These are phyloP conservation scores for Noccaea caerulescens DNA, from an alignment of 345 rosid species.

Conservation along the genomic window DNA sequence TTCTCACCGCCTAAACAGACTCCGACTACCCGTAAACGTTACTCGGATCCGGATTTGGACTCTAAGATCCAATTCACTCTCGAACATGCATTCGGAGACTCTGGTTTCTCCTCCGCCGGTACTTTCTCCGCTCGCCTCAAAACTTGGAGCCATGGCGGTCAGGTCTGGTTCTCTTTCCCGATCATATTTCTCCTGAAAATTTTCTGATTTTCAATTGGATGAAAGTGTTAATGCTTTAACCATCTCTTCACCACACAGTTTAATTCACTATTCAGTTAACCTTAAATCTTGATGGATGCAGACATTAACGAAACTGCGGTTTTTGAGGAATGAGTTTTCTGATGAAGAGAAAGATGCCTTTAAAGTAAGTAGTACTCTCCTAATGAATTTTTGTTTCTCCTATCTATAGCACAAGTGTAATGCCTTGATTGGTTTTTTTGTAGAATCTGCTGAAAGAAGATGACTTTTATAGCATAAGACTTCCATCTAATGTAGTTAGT, in stretches of 20 bases:
- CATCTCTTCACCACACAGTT: not conserved
- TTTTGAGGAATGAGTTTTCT: constrained; percentile 69
- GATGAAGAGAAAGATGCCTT: constrained; percentile 73
- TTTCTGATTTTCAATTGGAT: not conserved
- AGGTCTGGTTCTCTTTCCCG: constrained; percentile 46
- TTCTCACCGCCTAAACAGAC: constrained; percentile 26
- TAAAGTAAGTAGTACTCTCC: constrained; percentile 50
- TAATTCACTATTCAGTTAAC: not conserved
- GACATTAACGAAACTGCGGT: constrained; percentile 91
- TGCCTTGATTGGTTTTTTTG: constrained; percentile 37
- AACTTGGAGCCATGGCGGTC: constrained; percentile 80
- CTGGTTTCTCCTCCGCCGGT: constrained; percentile 80
- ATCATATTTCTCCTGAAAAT: not conserved
- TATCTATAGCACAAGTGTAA: not conserved
- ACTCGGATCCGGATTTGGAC: constrained; percentile 80
- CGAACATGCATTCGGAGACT: constrained; percentile 91
- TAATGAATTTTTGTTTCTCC: not conserved
- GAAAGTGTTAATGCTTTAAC: not conserved
- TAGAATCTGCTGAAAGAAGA: constrained; percentile 79
- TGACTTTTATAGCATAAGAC: constrained; percentile 84
- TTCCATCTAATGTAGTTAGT: constrained; percentile 83
- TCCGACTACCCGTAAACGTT: constrained; percentile 55
- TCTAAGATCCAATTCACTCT: constrained; percentile 92
- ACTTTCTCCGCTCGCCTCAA: constrained; percentile 94
- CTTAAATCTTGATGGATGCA: constrained; percentile 38